Conservation (phyloP, 176 grass and related monocot genomes). For the Zoysia pacifica region DNA sequence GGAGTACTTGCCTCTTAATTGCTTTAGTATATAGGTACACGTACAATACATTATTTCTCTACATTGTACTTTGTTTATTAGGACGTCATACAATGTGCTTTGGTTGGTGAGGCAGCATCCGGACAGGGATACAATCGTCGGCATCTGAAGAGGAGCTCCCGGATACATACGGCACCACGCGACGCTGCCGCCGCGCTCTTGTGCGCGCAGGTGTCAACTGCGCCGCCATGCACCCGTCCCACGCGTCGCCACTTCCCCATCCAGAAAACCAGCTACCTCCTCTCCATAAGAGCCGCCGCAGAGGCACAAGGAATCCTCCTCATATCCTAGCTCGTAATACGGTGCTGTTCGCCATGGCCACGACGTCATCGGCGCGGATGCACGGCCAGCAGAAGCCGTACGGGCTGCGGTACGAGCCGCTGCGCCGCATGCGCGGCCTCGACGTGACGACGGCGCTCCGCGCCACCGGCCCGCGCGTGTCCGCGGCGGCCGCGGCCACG, state of each 20-base stretch:
- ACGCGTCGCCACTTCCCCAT: constrained; percentile 20
- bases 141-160: neutral
- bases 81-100: no score
- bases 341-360: neutral
- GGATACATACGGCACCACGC: neutral
- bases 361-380: neutral
- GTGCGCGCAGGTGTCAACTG: constrained; percentile 12
- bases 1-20: no score
- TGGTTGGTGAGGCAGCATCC: neutral
- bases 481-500: constrained; percentile 8
- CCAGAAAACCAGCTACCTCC: neutral
- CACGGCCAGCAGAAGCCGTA: neutral
- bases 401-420: constrained; percentile 1
- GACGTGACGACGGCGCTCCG: neutral
- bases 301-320: neutral
- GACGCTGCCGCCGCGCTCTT: neutral
- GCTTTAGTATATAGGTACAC: no score
- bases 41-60: no score
- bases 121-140: neutral
- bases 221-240: constrained; percentile 12
- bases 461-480: neutral
- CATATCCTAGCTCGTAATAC: no score
- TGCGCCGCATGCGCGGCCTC: constrained; percentile 25
- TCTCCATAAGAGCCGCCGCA: neutral
- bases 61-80: no score